Base-by-base conservation (phyloP, 2,329 filamentous ascomycete genomes). In the Beauveria bassiana region DNA sequence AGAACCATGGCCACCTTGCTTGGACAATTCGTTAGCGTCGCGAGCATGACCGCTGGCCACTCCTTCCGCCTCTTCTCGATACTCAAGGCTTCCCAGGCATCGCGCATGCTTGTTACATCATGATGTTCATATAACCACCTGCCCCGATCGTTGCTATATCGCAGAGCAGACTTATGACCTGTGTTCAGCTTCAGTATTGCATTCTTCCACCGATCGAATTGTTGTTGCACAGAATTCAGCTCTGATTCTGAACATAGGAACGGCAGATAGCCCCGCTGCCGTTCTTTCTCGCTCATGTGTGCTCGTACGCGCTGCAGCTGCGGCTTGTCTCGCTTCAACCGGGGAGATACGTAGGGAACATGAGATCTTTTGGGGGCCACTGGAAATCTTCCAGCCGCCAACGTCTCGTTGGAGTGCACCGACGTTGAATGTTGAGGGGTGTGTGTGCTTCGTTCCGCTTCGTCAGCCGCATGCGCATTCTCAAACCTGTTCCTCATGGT, bases 11-110 rank as follows among this genome's bases (percentile, higher is more conserved):
- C 55, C 2, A 70, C 70, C 59, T 71, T 73, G 10, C 69, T 67
- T 1, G 75, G 75, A n/a, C 64, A 66, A 8, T 62, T 64, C 46
- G 69, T 65, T 42, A 79, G 60, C 1, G 74, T 71, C 1, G 72
- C 73, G 6, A 78, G 62, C 70, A 79, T 75, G 20, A 71, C 55
- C 5, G 61, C 54, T 5, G 70, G 70, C 76, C 74, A 78, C 31
- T 64, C 64, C 12, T 63, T 45, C 31, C 63, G 63, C 31, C 72
- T 69, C 52, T 62, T 59, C 26, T 70, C 64, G 2, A 61, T 9
- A 3, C 73, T 66, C 5, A 74, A 57, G 9, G 56, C 55, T 14
- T 68, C 59, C 74, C 77, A 78, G 1, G 69, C 68, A 12, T 63
- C 65, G 24, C 65, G 68, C 71, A 79, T 75, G 7, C 64, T 64